Evolutionary conservation across 441 rosid species (phyloP), one percentile per base, ranked within the genome.

Genomic region (Eutrema salsugineum): DNA sequence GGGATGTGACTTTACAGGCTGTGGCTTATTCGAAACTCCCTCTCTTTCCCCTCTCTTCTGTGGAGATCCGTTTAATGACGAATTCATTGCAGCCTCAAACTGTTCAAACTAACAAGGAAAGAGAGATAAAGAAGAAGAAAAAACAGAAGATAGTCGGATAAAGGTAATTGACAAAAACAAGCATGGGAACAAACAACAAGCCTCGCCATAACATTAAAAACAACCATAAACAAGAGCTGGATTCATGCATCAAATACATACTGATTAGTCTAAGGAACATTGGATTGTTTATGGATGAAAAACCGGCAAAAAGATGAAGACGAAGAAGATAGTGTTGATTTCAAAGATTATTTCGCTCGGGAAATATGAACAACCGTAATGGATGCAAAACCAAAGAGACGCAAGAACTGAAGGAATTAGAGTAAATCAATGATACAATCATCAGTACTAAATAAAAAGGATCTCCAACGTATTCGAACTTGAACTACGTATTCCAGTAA

Each of bases 41-140:
- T 92, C 96, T 73, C 79, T 86, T 63, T 90, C 93, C 76, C 55
- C 80, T 80, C 84, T 87, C 59, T 85, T 81, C 60, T 83, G 90
- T 53, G 82, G 80, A 85, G 77, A 80, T 68, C 97, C 98, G 79
- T 91, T 93, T 43, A 85, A 69, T 63, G 89, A 77, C 65, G 88
- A 38, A 82, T 66, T 87, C 92, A 89, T 91, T 78, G 73, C 75
- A 63, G 78, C 71, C 81, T 76, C 73, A 65, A 73, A 43, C 70
- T 71, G 66, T 71, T 63, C 44, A 63, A 72, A 66, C 75, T 47
- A 64, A 67, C 32, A 51, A 64, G 42, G 56, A 64, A 77, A 42
- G 51, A 8, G 30, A 67, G 40, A 28, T 35, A 20, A 44, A 38
- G 3, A 30, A 5, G 19, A 30, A 39, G 19, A 35, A 35, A 4